Evolutionary conservation across 495 filamentous ascomycete genomes (phyloP).

Genomic region (Entonaema liquescens): DNA sequence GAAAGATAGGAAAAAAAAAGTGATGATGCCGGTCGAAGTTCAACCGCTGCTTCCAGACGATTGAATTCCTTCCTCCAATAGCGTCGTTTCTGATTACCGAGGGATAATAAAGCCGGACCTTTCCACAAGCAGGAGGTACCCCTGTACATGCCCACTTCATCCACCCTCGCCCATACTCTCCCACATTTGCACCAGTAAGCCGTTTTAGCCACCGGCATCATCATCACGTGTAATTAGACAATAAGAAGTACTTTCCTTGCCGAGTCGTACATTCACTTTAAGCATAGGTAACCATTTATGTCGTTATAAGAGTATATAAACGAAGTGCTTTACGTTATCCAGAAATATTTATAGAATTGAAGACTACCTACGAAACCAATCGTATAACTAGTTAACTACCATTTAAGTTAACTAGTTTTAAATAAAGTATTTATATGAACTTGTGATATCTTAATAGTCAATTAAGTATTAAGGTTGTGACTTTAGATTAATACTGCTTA

Average conservation of each 20-base stretch:
- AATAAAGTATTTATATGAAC: too few relatives aligned
- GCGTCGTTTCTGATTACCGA: slow-evolving; percentile 49
- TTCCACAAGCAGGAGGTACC: slow-evolving; percentile 18
- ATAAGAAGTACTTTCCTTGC: background rate
- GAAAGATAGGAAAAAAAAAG: slow-evolving; percentile 29
- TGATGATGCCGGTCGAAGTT: slow-evolving; percentile 47
- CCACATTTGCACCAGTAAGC: slow-evolving; percentile 6
- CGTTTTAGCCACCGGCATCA: slow-evolving; percentile 24
- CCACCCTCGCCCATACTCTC: background rate
- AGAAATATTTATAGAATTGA: too few relatives aligned
- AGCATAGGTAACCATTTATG: too few relatives aligned
- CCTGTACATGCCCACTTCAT: slow-evolving; percentile 3
- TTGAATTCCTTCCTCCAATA: slow-evolving; percentile 43
- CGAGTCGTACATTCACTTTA: background rate
- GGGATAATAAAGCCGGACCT: slow-evolving; percentile 41
- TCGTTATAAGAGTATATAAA: background rate
- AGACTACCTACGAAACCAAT: too few relatives aligned
- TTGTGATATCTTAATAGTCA: too few relatives aligned
- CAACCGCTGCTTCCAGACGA: slow-evolving; percentile 42
- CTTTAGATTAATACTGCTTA: too few relatives aligned
- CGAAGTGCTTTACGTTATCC: background rate
- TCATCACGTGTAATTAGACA: slow-evolving; percentile 27
- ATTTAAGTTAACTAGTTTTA: too few relatives aligned
- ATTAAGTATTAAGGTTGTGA: too few relatives aligned
- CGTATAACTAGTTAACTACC: too few relatives aligned